Conservation (phyloP, 108 stramenopile species). For the Nannochloropsis granulata region DNA sequence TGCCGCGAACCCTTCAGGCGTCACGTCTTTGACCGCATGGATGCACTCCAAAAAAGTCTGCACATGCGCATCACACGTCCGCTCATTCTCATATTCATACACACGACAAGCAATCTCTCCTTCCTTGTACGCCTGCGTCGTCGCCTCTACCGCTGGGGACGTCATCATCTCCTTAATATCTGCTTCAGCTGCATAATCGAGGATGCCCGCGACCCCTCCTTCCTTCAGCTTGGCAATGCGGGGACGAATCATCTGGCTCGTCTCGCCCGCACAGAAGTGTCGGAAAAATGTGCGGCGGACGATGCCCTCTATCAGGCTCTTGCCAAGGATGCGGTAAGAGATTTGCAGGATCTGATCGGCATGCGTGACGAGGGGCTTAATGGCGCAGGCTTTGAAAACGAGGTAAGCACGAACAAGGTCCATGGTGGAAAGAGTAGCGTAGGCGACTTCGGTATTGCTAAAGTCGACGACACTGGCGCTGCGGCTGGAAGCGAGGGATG, state of each 20-base stretch:
- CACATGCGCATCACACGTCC: constrained; percentile 56
- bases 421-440: neutral
- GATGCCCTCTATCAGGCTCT: constrained; percentile 1
- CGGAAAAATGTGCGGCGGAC: constrained; percentile 56
- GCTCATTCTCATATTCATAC: constrained; percentile 64
- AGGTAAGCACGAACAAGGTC: constrained; percentile 14
- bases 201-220: constrained; percentile 59
- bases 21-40: constrained; percentile 51
- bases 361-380: constrained; percentile 11
- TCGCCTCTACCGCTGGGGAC: neutral
- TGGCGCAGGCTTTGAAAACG: constrained; percentile 13
- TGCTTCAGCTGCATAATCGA: constrained; percentile 92
- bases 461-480: neutral
- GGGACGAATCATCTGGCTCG: constrained; percentile 47
- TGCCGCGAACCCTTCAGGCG: constrained; percentile 64
- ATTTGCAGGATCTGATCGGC: constrained; percentile 7
- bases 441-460: constrained; percentile 6
- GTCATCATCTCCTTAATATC: constrained; percentile 30
- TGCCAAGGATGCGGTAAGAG: constrained; percentile 7
- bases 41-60: constrained; percentile 59
- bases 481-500: neutral
- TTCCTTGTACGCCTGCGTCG: neutral
- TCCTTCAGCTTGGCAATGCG: constrained; percentile 43
- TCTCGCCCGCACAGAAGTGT: constrained; percentile 90
- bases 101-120: neutral